Evolutionary conservation across 306 rosid genomes (phyloP), one percentile per base, ranked within the genome.

Genomic region (Trichosanthes truncata): DNA sequence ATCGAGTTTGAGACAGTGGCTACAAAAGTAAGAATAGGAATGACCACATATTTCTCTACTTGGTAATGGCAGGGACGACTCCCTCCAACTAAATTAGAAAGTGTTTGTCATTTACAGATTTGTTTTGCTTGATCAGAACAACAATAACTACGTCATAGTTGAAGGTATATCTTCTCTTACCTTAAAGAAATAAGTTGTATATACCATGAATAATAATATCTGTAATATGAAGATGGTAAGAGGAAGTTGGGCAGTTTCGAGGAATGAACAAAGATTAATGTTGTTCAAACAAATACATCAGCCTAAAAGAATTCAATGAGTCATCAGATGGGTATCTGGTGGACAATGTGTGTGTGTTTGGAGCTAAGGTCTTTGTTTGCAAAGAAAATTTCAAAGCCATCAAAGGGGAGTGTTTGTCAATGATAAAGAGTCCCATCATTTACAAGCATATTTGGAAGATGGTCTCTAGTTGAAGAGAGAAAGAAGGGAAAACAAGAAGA

Each of bases 291-390:
- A 73, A 83, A 74, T 82, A 87, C 62, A 83, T 93, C 68, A 23
- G 91, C 45, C 74, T 85, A 18, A 81, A 82, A 75, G 86, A 74
- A 12, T 84, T 93, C 61, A 82, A 77, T 31, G 86, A 83, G 23
- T 83, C 33, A 48, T 81, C 86, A 7, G 84, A 89, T 51, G 96
- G 91, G 61, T 91, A 83, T 80, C 76, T 89, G 9, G 79, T 89
- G 23, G 87, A 88, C 45, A 92, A 90, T 45, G 72, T 67, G 18
- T 88, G 90, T 59, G 90, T 86, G 73, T 83, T 93, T 66, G 92
- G 96, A 66, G 92, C 89, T 67, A 92, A 90, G 80, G 91, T 88
- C 9, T 89, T 82, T 82, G 88, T 93, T 63, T 75, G 86, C 82
- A 88, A 76, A 59, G 93, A 89, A 84, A 85, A 81, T 61, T 78